These are phyloP conservation scores for Capsicum rhomboideum DNA, from an alignment of 257 asterid genomes.

Conservation along the genomic window DNA sequence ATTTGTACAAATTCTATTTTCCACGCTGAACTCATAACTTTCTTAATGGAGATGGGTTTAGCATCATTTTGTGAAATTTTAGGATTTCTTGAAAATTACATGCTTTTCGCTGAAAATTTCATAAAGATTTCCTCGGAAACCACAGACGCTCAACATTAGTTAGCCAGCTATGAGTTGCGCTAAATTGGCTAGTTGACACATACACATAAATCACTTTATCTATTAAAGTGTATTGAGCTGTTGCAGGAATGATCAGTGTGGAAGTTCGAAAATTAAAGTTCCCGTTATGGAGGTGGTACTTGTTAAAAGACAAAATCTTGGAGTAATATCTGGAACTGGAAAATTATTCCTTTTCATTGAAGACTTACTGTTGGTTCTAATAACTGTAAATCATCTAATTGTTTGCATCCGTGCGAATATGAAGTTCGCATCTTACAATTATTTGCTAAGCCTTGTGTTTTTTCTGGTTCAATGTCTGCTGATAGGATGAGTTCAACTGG, in stretches of 20 bases:
- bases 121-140: background rate
- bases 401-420: background rate
- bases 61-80: background rate
- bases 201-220: background rate
- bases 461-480: background rate
- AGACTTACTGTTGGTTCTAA: background rate
- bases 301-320: background rate
- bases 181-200: background rate
- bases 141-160: background rate
- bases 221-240: background rate
- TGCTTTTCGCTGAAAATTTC: background rate
- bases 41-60: background rate
- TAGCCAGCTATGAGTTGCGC: background rate
- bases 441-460: background rate
- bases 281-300: background rate
- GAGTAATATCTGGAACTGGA: background rate
- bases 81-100: background rate
- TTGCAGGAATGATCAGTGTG: background rate
- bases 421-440: background rate
- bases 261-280: background rate
- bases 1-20: background rate
- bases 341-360: background rate
- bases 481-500: slow-evolving; percentile 85
- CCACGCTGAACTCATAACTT: background rate
- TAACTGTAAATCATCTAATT: background rate